phyloP scores from a whole-genome alignment of 805 yeast species.

The Candida glaebosa region DNA sequence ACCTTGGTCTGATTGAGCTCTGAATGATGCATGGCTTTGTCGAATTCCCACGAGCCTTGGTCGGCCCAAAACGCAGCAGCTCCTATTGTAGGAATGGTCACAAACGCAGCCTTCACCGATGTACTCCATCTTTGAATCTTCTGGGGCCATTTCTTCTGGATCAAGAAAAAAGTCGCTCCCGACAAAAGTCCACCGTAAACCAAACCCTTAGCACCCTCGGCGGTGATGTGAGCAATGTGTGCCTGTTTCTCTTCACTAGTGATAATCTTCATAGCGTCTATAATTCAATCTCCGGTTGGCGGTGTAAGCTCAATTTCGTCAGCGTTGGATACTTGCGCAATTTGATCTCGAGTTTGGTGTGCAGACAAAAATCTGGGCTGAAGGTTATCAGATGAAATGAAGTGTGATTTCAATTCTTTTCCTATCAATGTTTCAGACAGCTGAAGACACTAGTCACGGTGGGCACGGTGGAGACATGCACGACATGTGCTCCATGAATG shows the following conservation, averaged over 20 bases:
- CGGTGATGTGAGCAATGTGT: slow-evolving; percentile 30
- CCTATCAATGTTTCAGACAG: neutral
- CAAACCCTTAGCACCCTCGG: slow-evolving; percentile 39
- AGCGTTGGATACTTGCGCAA: no score
- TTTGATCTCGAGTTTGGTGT: no score
- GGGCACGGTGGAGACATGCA: slow-evolving; percentile 11
- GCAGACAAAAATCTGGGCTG: no score
- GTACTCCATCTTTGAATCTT: slow-evolving; percentile 34
- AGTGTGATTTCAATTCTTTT: no score
- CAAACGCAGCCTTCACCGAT: slow-evolving; percentile 34
- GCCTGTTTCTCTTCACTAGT: slow-evolving; percentile 37
- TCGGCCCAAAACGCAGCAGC: slow-evolving; percentile 40
- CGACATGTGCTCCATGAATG: slow-evolving; percentile 52
- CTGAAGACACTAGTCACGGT: neutral
- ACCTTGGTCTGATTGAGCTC: slow-evolving; percentile 24
- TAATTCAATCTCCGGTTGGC: neutral
- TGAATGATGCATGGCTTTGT: slow-evolving; percentile 32
- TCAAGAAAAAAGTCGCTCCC: slow-evolving; percentile 28
- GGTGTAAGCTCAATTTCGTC: no score
- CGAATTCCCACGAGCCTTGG: slow-evolving; percentile 43
- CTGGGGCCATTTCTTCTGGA: slow-evolving; percentile 30
- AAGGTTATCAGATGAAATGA: no score
- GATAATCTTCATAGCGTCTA: slow-evolving; percentile 31
- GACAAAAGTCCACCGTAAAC: slow-evolving; percentile 32
- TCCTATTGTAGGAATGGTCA: slow-evolving; percentile 38